Base-by-base conservation (phyloP, 2,329 filamentous ascomycete genomes). In the Monilinia aucupariae region DNA sequence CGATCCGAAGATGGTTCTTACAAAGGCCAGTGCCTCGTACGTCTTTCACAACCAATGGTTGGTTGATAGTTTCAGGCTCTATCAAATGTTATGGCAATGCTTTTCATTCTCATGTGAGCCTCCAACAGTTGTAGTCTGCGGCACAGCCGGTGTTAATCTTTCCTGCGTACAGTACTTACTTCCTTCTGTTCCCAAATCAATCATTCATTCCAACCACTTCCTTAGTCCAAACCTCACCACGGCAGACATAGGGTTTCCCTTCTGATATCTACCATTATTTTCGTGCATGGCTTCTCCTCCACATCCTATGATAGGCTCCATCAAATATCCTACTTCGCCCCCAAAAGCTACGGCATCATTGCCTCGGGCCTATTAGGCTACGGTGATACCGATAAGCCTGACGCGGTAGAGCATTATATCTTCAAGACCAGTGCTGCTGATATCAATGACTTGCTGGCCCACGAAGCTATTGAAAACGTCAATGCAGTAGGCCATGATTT, bases 231-330 rank as follows among this genome's bases (percentile, higher is more conserved):
- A 30, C 27, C 27, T 30, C 27, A 30, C 27, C 27, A 3, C 6
- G 27, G 27, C 27, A 30, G 27, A 3, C 27, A 30, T 30, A 30
- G 27, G 27, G 6, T 30, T 3, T 30, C 27, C 27, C 27, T 30
- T 6, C n/a, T n/a, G n/a, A n/a, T n/a, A n/a, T 30, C 27, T 30
- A 30, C 27, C 27, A 30, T 6, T 41, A 70, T 82, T 17, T 73
- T 82, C 59, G 72, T 81, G 6, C 80, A 81, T 64, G 78, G 79
- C 43, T 79, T 80, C 51, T 78, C 79, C 25, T 79, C 78, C 10
- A 76, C 76, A 32, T 72, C 74, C n/a, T 72, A 74, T 48, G 79
- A 80, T 70, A 81, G 78, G 62, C 65, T 64, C 32, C 20, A 37
- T 27, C 62, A 68, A 12, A 66, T 67, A 13, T 55, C 59, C n/a